Evolutionary conservation across 1,284 basidiomycete genomes (phyloP).

Genomic region (Marasmius fiardii): DNA sequence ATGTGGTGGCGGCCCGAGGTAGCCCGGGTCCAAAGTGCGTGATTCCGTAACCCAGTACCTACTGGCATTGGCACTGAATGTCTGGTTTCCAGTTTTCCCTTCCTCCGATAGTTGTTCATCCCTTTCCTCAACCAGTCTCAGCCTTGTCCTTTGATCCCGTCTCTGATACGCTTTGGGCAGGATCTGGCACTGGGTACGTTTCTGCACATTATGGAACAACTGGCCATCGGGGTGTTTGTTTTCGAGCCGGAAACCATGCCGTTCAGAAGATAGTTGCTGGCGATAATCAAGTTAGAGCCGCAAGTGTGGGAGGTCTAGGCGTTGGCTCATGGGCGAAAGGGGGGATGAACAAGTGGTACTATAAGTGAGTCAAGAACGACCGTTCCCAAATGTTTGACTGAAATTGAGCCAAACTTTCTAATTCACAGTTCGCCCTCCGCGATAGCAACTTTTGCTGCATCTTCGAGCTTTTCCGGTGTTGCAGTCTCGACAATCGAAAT

Average conservation of each 20-base stretch:
- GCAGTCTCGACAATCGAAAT: slow-evolving; percentile 63
- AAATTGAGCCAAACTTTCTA: slow-evolving; percentile 11
- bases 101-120: slow-evolving; percentile 11
- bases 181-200: slow-evolving; percentile 72
- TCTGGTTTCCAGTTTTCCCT: slow-evolving; percentile 13
- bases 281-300: slow-evolving; percentile 71
- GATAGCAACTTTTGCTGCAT: slow-evolving; percentile 58
- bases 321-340: slow-evolving; percentile 78
- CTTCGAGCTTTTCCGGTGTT: slow-evolving; percentile 49
- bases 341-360: slow-evolving; percentile 79
- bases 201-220: slow-evolving; percentile 69
- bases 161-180: slow-evolving; percentile 88
- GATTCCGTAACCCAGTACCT: too few species aligned
- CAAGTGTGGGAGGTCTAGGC: slow-evolving; percentile 54
- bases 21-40: too few species aligned
- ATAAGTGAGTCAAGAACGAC: slow-evolving; percentile 40
- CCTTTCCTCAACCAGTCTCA: slow-evolving; percentile 55
- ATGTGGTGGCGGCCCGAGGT: too few species aligned
- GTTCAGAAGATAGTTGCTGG: slow-evolving; percentile 74
- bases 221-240: slow-evolving; percentile 73
- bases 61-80: too few species aligned
- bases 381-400: slow-evolving; percentile 9
- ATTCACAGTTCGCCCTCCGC: slow-evolving; percentile 35
- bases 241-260: slow-evolving; percentile 60
- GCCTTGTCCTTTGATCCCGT: slow-evolving; percentile 87